These are phyloP conservation scores for Globisporangium iwayamae DNA, from an alignment of 352 stramenopile species.

Conservation along the genomic window DNA sequence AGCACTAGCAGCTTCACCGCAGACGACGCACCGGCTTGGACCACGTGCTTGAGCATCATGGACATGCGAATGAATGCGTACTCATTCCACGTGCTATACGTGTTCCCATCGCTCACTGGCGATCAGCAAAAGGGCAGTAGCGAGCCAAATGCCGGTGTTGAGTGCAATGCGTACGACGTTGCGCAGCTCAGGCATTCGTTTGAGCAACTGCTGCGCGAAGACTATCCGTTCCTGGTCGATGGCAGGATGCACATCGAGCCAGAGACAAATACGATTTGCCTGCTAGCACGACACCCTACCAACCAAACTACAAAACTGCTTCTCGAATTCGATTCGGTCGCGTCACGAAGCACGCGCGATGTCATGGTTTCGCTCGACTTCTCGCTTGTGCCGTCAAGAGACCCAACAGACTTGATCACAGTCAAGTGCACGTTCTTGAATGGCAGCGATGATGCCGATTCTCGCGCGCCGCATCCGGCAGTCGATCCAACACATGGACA, in stretches of 20 bases:
- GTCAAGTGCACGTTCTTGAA: conserved; percentile 13
- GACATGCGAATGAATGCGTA: conserved; percentile 15
- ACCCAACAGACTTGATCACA: background rate
- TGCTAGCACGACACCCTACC: background rate
- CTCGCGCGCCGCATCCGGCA: conserved; percentile 12
- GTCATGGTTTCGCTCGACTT: background rate
- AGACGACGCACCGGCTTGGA: background rate
- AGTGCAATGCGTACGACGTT: background rate
- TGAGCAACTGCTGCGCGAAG: conserved; percentile 10
- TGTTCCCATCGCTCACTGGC: conserved; percentile 5
- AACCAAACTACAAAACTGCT: background rate
- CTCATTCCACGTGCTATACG: conserved; percentile 14
- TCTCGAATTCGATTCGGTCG: background rate
- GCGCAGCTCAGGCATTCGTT: conserved; percentile 8
- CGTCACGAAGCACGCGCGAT: background rate
- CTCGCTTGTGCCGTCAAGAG: conserved; percentile 1
- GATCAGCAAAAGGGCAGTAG: background rate
- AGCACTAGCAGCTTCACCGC: background rate
- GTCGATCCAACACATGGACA: conserved; percentile 9
- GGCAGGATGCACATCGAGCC: conserved; percentile 3
- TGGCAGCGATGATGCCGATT: background rate
- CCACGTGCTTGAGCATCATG: conserved; percentile 2
- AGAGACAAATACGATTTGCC: background rate
- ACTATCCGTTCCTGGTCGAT: conserved; percentile 12
- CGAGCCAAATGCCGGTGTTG: background rate